Percentiles rank a stretch among this genome's conserved stretches.
Conservation (phyloP, 805 yeast species). For the Yamadazyma paraphyllophila region DNA sequence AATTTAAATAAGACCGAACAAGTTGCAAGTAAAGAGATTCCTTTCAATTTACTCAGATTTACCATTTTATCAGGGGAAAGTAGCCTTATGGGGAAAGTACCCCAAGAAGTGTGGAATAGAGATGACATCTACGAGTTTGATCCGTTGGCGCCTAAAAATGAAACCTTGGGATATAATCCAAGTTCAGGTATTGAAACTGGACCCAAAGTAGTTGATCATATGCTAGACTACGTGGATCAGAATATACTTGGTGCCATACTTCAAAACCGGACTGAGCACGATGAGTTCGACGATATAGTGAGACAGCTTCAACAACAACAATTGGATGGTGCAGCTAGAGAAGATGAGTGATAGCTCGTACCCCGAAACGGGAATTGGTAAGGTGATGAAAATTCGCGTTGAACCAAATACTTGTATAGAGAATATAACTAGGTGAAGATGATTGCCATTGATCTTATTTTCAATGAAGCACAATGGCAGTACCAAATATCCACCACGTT, state of each 20-base stretch:
- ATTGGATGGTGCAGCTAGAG: neutral
- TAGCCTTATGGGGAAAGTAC: constrained; percentile 67
- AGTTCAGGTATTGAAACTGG: constrained; percentile 24
- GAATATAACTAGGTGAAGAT: constrained; percentile 15
- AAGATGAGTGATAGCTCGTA: neutral
- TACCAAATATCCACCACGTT: constrained; percentile 45
- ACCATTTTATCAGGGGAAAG: constrained; percentile 70
- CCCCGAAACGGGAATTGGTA: neutral
- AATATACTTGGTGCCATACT: constrained; percentile 44
- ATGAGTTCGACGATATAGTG: constrained; percentile 23
- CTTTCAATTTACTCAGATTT: constrained; percentile 63
- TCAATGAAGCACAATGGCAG: constrained; percentile 43
- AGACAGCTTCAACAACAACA: constrained; percentile 18
- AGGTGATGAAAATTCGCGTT: constrained; percentile 6
- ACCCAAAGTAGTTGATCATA: constrained; percentile 24
- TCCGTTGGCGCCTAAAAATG: constrained; percentile 58
- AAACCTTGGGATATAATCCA: constrained; percentile 35
- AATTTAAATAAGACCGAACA: constrained; percentile 4
- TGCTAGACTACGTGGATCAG: constrained; percentile 47
- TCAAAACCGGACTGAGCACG: constrained; percentile 29
- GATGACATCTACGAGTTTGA: constrained; percentile 70
- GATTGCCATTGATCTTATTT: constrained; percentile 43
- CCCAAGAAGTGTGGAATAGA: constrained; percentile 56
- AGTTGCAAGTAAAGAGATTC: constrained; percentile 34
- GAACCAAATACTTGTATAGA: constrained; percentile 1